Evolutionary conservation across 306 rosid species (phyloP).

Genomic region (Cucurbita argyrosperma): DNA sequence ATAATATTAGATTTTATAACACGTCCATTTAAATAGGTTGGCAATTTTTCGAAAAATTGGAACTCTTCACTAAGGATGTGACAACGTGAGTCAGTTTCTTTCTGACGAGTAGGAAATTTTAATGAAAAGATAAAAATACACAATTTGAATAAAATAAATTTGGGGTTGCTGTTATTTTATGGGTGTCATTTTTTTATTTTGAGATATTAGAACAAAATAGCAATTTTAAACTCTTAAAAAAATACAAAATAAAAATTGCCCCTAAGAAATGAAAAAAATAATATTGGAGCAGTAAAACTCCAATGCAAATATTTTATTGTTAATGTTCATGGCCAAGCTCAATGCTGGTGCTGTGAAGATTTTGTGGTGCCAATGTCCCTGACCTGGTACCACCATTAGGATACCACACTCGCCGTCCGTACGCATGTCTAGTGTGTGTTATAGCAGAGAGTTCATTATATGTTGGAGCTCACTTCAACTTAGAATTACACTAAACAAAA

Average conservation of each 20-base stretch:
- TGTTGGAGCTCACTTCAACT: no score
- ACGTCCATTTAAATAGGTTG: background rate
- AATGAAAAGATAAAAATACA: background rate
- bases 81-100: background rate
- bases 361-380: background rate
- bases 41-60: background rate
- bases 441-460: no score
- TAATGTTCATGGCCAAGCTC: background rate
- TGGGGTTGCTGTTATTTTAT: no score
- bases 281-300: background rate
- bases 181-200: no score
- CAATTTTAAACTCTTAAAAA: no score
- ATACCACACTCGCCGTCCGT: background rate
- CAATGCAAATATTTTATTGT: background rate
- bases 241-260: no score
- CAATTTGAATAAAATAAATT: no score
- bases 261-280: no score
- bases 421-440: no score
- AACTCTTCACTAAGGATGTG: background rate
- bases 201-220: no score
- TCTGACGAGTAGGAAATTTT: background rate
- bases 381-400: background rate
- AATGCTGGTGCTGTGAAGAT: background rate
- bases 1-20: background rate
- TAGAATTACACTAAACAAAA: no score